Evolutionary conservation across 75 land plant species (phyloP).

Genomic region (Sequoia sempervirens): DNA sequence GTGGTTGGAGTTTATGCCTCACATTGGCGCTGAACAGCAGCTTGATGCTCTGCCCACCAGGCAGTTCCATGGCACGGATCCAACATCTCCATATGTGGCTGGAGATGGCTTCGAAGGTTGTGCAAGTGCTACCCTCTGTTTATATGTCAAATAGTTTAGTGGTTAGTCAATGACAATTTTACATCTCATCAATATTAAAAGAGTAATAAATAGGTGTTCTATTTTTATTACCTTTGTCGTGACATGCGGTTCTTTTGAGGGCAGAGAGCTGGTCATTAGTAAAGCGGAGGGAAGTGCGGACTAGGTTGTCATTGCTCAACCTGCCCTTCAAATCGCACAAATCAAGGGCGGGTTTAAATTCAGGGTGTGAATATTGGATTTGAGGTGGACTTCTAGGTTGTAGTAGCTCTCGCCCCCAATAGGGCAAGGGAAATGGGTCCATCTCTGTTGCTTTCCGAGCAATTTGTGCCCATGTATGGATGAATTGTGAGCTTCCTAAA

Average conservation of each 20-base stretch:
- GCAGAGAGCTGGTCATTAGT: slow-evolving; percentile 21
- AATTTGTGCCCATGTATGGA: slow-evolving; percentile 57
- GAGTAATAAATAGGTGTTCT: too few relatives aligned
- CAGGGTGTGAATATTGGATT: slow-evolving; percentile 29
- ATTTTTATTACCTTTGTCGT: background rate
- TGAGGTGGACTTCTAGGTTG: slow-evolving; percentile 32
- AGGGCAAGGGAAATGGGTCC: slow-evolving; percentile 16
- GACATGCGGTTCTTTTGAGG: slow-evolving; percentile 36
- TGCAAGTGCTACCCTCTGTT: slow-evolving; percentile 34
- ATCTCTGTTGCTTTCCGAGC: slow-evolving; percentile 12
- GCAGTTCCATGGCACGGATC: slow-evolving; percentile 31
- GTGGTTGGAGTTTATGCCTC: slow-evolving; percentile 29
- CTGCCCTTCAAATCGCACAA: slow-evolving; percentile 5
- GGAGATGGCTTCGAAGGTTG: slow-evolving; percentile 59
- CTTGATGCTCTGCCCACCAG: slow-evolving; percentile 24
- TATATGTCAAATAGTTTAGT: too few relatives aligned
- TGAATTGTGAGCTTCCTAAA: slow-evolving; percentile 51
- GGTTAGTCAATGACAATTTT: too few relatives aligned
- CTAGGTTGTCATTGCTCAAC: slow-evolving; percentile 30
- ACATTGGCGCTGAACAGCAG: slow-evolving; percentile 61
- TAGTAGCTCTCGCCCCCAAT: slow-evolving; percentile 29
- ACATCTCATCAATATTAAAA: too few relatives aligned
- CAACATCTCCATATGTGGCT: slow-evolving; percentile 64
- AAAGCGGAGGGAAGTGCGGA: slow-evolving; percentile 36
- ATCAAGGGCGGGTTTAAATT: slow-evolving; percentile 10